Conservation (phyloP, 2,329 filamentous ascomycete genomes). For the Colletotrichum acutatum region DNA sequence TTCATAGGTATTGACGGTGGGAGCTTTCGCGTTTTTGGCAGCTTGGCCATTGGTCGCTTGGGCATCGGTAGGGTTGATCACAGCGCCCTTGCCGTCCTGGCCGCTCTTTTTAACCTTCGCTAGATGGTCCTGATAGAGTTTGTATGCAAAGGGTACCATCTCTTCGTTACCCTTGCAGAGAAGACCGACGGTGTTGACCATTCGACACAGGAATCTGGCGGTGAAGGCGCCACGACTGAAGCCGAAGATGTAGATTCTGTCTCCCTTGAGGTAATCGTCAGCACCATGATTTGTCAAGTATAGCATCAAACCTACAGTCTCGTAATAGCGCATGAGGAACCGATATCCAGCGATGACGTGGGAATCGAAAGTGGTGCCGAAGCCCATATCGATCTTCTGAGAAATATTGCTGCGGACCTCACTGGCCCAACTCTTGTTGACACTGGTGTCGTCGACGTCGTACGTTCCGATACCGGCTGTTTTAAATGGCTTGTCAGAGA, state of each 20-base stretch:
- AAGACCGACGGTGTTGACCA: constrained; percentile 60
- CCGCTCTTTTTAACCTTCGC: constrained; percentile 43
- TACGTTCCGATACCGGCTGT: constrained; percentile 62
- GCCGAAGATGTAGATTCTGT: constrained; percentile 65
- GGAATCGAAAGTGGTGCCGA: constrained; percentile 59
- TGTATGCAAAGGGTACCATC: constrained; percentile 60
- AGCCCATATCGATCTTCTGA: constrained; percentile 53
- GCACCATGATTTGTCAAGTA: background rate
- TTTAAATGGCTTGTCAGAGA: background rate
- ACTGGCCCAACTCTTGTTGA: constrained; percentile 49
- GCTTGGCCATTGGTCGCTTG: no score
- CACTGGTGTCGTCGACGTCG: constrained; percentile 52
- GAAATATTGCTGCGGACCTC: constrained; percentile 44
- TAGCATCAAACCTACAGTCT: constrained; percentile 42
- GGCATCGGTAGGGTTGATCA: background rate
- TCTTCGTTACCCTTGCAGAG: constrained; percentile 64
- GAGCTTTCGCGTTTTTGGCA: background rate
- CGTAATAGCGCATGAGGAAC: constrained; percentile 66
- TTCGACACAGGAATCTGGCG: constrained; percentile 61
- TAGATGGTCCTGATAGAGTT: constrained; percentile 51
- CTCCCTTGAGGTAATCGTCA: constrained; percentile 44
- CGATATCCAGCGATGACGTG: constrained; percentile 64
- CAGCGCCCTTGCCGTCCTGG: background rate
- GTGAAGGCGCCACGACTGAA: constrained; percentile 64
- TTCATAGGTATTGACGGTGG: background rate